Evolutionary conservation across 2,329 filamentous ascomycete species (phyloP).

Genomic region (Monosporascus sp.): DNA sequence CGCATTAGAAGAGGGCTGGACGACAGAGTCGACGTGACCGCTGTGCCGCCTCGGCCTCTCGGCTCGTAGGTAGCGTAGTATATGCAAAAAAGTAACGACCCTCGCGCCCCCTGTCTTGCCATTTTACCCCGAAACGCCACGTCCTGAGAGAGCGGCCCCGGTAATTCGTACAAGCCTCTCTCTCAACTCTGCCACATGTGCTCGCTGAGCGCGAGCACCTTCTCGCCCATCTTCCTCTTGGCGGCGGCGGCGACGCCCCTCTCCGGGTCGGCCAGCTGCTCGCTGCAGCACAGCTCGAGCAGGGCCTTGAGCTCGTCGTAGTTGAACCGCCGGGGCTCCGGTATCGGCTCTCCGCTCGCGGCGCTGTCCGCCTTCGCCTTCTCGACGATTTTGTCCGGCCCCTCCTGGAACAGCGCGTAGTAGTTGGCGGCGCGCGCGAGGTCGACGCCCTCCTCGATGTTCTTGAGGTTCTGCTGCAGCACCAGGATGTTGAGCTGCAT

Average conservation of each 20-base stretch:
- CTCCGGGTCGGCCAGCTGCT: constrained; percentile 60
- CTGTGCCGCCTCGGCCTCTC: too few relatives aligned
- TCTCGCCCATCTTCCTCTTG: constrained; percentile 64
- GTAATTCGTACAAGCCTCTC: neutral
- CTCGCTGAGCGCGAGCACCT: constrained; percentile 65
- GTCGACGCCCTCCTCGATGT: constrained; percentile 68
- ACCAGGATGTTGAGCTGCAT: constrained; percentile 94
- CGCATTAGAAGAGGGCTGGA: too few relatives aligned
- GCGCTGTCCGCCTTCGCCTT: constrained; percentile 48
- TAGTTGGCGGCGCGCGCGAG: constrained; percentile 60
- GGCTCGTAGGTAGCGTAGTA: neutral
- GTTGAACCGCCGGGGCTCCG: constrained; percentile 44
- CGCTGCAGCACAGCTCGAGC: constrained; percentile 63
- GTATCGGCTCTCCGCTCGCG: constrained; percentile 26
- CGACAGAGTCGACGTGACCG: too few relatives aligned
- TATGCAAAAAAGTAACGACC: neutral
- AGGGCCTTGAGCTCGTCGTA: constrained; percentile 63
- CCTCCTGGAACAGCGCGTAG: constrained; percentile 62
- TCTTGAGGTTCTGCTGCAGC: constrained; percentile 93
- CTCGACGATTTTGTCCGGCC: constrained; percentile 58
- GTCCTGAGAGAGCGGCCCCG: neutral
- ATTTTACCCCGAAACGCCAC: too few relatives aligned
- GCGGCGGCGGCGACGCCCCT: constrained; percentile 62
- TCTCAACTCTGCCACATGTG: constrained; percentile 59
- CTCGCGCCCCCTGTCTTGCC: too few relatives aligned